Evolutionary conservation across 345 rosid genomes (phyloP), one percentile per base, ranked within the genome.

Genomic region (Brassica cretica): DNA sequence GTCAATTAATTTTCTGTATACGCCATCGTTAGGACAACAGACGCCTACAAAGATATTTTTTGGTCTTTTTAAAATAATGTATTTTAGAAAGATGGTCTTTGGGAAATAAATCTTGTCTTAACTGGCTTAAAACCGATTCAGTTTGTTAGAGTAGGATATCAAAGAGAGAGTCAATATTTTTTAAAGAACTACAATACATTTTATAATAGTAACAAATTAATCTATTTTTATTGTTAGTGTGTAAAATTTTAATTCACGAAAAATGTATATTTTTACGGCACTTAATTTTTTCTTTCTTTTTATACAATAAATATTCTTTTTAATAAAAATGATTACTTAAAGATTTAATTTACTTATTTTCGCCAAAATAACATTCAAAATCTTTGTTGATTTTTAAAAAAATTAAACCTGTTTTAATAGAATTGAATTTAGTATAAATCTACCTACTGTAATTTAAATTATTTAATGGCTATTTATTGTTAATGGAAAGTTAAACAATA

Each of bases 21-120:
- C 72, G 72, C 76, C 76, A 72, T 72, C 7, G 71, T 65, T 59
- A 7, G 61, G 9, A 64, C 49, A 65, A 64, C 49, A 65, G 59
- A 55, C 49, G 61, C 63, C 27, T 39, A 66, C 56, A 16, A 2
- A 32, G 2, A 3, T n/a, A 2, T 35, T 46, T 21, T n/a, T 5
- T 9, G 6, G 16, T 12, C 11, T 21, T 58, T 58, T 21, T 44
- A 49, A 69, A 25, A 62, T 35, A 10, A 1, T 69, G 12, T 46
- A 3, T 35, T 70, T 66, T 25, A 29, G 61, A 12, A 46, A 46
- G 16, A 46, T 14, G 16, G 2, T 46, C 53, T 46, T 46, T 46
- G 53, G 53, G 53, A 46, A 46, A 46, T 46, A 14, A 46, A 46
- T 46, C 15, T 18, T 58, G 62, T 19, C 1, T 58, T 58, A 19